Base-by-base conservation (phyloP, 441 rosid species). In the Hura crepitans region DNA sequence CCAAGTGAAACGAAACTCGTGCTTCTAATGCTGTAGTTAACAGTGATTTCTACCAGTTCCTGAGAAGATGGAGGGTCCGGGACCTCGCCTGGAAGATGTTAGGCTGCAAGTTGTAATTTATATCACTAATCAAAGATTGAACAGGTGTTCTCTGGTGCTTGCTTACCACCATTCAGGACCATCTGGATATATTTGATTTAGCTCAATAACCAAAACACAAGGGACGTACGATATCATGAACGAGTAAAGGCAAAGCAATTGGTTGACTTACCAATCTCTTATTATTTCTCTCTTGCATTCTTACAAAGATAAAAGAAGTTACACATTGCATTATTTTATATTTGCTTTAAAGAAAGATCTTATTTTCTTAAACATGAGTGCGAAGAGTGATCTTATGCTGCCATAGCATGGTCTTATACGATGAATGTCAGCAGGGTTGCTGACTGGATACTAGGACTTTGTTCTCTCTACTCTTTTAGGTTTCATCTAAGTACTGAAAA, bases 61-160 rank as follows among this genome's bases (percentile, higher is more conserved):
- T 51, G 25, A 58, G 61, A 67, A 65, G 70, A 54, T 31, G 23
- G 49, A 43, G 42, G 35, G 28, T 10, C 57, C 15, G 65, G 33
- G 20, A 57, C 68, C 61, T 23, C 53, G 23, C 47, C 27, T 58
- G 57, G 65, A 72, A 59, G 66, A 76, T 68, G 56, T 31, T 51
- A 25, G 28, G 70, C 76, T 59, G 62, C 46, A 62, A 60, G 56
- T 68, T 75, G 73, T 79, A 70, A 49, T 71, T 65, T 68, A 65
- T 39, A 68, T 47, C 62, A 61, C 77, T 72, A 70, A 77, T 78
- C 71, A 68, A 75, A 45, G 75, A 27, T 62, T 57, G 72, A 63
- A 62, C 65, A 37, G 45, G 72, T 42, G 1, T 55, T 70, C 37
- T 30, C 28, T 4, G 17, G 72, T 62, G 71, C 31, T n/a, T n/a